phyloP scores from a whole-genome alignment of 805 yeast species.

The Tetrapisispora taiwanensis region DNA sequence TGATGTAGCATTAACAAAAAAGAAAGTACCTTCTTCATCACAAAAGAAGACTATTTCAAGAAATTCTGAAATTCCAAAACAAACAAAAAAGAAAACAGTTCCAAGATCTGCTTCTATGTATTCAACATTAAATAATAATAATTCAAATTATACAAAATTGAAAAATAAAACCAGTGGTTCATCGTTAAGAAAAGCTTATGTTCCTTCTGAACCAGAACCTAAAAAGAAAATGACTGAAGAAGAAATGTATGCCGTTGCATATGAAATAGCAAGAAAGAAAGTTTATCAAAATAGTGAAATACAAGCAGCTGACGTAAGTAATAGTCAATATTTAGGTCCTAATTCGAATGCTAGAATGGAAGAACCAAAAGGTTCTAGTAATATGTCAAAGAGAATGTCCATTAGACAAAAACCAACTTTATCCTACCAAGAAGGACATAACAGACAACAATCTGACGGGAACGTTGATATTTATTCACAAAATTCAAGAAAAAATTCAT shows the following conservation, averaged over 20 bases:
- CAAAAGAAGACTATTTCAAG: neutral
- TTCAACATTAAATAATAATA: neutral
- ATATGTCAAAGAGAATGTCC: constrained; percentile 19
- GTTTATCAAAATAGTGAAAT: constrained; percentile 38
- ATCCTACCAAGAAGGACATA: neutral
- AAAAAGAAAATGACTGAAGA: constrained; percentile 21
- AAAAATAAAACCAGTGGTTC: neutral
- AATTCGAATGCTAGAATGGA: neutral
- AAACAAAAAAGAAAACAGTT: constrained; percentile 1
- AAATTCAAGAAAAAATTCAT: neutral
- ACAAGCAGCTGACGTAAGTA: constrained; percentile 1
- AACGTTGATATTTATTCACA: neutral
- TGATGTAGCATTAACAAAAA: too few relatives aligned
- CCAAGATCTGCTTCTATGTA: neutral
- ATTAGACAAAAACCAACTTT: constrained; percentile 8
- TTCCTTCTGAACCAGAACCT: neutral
- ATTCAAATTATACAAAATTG: neutral
- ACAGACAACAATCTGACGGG: neutral
- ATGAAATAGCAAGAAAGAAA: constrained; percentile 44
- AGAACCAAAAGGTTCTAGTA: constrained; percentile 5
- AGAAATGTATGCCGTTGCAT: constrained; percentile 47
- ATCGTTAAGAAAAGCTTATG: neutral
- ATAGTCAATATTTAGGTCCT: neutral
- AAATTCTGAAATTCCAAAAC: neutral
- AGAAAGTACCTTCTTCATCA: neutral